phyloP scores from a whole-genome alignment of 164 flowering plant genomes.

The Dillenia turbinata region DNA sequence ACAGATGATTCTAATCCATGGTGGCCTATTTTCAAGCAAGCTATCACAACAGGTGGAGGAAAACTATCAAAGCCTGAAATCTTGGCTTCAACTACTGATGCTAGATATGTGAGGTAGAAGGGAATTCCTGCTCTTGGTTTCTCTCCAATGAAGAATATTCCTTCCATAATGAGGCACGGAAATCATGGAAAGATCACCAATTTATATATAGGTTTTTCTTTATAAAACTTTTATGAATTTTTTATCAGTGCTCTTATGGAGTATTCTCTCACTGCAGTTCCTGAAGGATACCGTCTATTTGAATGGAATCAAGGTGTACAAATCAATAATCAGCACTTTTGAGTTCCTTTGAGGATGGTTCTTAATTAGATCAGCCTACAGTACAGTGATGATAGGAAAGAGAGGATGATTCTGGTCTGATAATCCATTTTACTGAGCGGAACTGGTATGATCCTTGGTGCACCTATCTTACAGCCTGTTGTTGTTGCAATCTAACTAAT shows the following conservation, averaged over 20 bases:
- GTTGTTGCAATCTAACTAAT: too few relatives aligned
- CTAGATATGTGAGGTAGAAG: conserved; percentile 63
- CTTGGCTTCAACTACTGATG: conserved; percentile 89
- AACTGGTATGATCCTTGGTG: too few relatives aligned
- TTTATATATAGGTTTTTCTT: not conserved
- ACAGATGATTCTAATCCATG: conserved; percentile 82
- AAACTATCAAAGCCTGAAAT: conserved; percentile 90
- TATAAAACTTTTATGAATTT: not conserved
- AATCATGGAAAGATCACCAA: conserved; percentile 7
- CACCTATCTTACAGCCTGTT: too few relatives aligned
- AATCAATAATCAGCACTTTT: conserved; percentile 63
- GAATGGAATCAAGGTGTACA: conserved; percentile 76
- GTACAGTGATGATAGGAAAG: too few relatives aligned
- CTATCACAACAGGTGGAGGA: conserved; percentile 68
- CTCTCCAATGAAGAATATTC: conserved; percentile 89
- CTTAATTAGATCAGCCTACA: not conserved
- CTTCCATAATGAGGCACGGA: conserved; percentile 86
- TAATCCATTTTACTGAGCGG: too few relatives aligned
- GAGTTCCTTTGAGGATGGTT: conserved; percentile 55
- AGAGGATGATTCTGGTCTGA: too few relatives aligned
- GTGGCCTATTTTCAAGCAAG: conserved; percentile 82
- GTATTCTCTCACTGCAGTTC: conserved; percentile 38
- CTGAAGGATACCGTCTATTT: conserved; percentile 61
- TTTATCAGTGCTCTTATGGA: not conserved
- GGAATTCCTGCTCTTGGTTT: conserved; percentile 93